A percentile compares a stretch with the other conserved stretches of the same genome.
Evolutionary conservation across 2,329 filamentous ascomycete species (phyloP).

Genomic region (Nigrospora osmanthi): DNA sequence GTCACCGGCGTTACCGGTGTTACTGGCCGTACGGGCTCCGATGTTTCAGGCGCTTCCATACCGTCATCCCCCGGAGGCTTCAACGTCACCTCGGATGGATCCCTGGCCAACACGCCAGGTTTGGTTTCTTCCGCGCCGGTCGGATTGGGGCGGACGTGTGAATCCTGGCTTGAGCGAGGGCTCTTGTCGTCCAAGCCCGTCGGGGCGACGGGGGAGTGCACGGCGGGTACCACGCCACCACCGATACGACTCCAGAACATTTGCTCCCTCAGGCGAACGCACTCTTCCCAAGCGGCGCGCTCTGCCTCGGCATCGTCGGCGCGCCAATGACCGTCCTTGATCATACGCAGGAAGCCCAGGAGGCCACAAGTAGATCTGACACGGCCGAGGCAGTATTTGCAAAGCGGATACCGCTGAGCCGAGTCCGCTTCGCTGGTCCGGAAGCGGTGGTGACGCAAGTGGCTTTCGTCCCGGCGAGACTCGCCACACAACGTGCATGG

Average conservation of each 20-base stretch:
- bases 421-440: slow-evolving; percentile 79
- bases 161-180: slow-evolving; percentile 25
- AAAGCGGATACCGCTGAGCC: slow-evolving; percentile 83
- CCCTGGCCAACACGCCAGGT: not conserved
- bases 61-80: not conserved
- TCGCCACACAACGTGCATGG: slow-evolving; percentile 90
- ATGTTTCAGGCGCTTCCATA: not conserved
- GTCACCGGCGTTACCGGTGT: too few relatives aligned
- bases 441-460: slow-evolving; percentile 80
- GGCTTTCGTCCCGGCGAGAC: slow-evolving; percentile 58
- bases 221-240: slow-evolving; percentile 74
- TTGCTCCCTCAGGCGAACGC: slow-evolving; percentile 77
- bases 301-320: slow-evolving; percentile 77
- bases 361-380: slow-evolving; percentile 89
- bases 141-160: not conserved
- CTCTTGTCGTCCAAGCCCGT: slow-evolving; percentile 21
- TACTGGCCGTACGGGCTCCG: not conserved
- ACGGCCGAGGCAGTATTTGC: slow-evolving; percentile 76
- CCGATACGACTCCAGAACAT: slow-evolving; percentile 97
- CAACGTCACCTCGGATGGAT: not conserved
- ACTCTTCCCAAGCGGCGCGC: slow-evolving; percentile 89
- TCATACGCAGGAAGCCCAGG: slow-evolving; percentile 80
- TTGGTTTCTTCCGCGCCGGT: not conserved
- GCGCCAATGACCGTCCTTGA: slow-evolving; percentile 88
- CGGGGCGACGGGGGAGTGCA: slow-evolving; percentile 15